Base-by-base conservation (phyloP, 2,329 filamentous ascomycete genomes). In the Aspergillus persii region DNA sequence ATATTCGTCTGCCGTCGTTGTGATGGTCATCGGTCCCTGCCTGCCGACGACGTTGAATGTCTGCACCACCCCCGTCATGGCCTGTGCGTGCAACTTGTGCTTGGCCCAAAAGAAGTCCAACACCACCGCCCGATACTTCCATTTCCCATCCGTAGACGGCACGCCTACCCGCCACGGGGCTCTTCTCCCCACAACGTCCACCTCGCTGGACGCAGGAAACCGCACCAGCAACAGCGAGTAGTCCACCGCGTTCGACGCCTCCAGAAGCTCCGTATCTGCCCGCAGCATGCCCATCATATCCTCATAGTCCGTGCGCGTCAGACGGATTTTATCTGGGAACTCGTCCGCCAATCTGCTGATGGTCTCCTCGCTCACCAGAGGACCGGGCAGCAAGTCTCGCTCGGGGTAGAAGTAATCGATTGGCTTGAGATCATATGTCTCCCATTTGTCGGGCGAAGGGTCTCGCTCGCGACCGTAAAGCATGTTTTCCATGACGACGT, bases 31-130 rank as follows among this genome's bases (percentile, higher is more conserved):
- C 0, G 85, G 88, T 0, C 88, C 89, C 65, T 88, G 82, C 2
- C 81, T 77, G 33, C 84, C 85, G 30, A 91, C 76, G 11, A 81
- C 66, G 66, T 91, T 91, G 66, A 87, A 89, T 0, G 81, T 75
- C 52, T 83, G 83, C 59, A 92, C 83, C 39, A 91, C 72, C 0
- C 83, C 81, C 0, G 88, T 90, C 83, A 91, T 84, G 1, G 84
- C 79, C 70, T 82, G 84, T 0, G 89, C 85, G 56, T 85, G 87
- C 0, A 87, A 66, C 64, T 87, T 88, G 72, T 91, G 88, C 73
- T 89, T 90, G 0, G 88, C 85, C 89, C 89, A 92, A 77, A 92
- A 91, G 75, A 92, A 92, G 72, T 92, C 89, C 36, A 92, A 77
- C 12, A 92, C 74, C 0, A 87, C 82, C 3, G 83, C 86, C 2